Evolutionary conservation across 148 eudicot genomes (phyloP), one percentile per base, ranked within the genome.

Genomic region (Chenopodium quinoa): DNA sequence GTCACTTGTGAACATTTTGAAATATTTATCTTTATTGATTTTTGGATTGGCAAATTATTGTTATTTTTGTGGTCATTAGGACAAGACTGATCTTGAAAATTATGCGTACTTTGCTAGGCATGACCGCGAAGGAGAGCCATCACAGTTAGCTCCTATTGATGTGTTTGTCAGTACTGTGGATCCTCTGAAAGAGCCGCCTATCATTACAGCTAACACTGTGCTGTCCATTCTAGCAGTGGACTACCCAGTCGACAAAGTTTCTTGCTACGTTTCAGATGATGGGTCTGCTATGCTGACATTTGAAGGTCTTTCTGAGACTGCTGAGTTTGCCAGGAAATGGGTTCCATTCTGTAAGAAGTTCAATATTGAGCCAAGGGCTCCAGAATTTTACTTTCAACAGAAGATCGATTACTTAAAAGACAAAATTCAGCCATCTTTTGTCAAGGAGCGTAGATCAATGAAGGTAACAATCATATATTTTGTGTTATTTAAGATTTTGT

Each of bases 151-250:
- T 23, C 98, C 98, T 62, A 82, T 95, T 34, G 98, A 95, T 79
- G 88, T 95, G 47, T 95, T 95, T 86, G 98, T 95, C 82, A 95
- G 98, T 92, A 95, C 98, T 0, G 98, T 95, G 91, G 98, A 95
- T 88, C 98, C 98, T 64, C 20, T 95, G 88, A 95, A 95, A 83
- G 98, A 94, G 86, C 98, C 98, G 54, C 98, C 98, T 81, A 87
- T 94, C n/a, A 86, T 94, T 14, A 95, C 98, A 76, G 98, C 98
- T 63, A 95, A 95, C 84, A 95, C 98, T 20, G 98, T 95, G 80
- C 73, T 95, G 86, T 95, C 98, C 81, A 95, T 95, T 86, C 91
- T 95, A 76, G 85, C 98, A 63, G 98, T 95, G 88, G 98, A 94
- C 83, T 94, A 94, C 87, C 97, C 98, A 50, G 98, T 94, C 34